Evolutionary conservation across 2,329 filamentous ascomycete genomes (phyloP).

Genomic region (Paecilomyces fulvus): DNA sequence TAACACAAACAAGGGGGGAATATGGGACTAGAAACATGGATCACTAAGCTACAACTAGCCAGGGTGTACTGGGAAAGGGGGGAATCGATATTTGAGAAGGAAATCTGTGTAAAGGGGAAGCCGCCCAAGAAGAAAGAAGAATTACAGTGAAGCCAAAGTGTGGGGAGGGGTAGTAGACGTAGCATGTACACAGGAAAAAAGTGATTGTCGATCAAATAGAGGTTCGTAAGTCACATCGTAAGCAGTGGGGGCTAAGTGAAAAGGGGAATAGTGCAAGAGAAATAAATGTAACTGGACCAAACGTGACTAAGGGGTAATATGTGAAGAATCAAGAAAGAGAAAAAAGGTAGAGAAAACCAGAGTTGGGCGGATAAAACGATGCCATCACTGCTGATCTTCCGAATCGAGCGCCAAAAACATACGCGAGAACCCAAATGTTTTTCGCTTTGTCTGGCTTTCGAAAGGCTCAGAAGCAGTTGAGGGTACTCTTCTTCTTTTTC

Average conservation of each 20-base stretch:
- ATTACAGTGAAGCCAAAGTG: conserved; percentile 2
- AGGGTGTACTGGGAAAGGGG: conserved; percentile 1
- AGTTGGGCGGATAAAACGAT: background rate
- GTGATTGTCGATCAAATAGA: background rate
- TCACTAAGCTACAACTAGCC: background rate
- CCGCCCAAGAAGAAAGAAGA: conserved; percentile 10
- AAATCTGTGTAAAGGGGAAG: conserved; percentile 5
- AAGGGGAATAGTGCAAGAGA: background rate
- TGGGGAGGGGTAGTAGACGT: conserved; percentile 5
- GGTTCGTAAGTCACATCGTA: conserved; percentile 7
- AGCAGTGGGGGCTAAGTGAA: conserved; percentile 1
- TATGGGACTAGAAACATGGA: conserved; percentile 10
- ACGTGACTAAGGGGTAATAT: background rate
- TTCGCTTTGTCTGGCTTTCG: background rate
- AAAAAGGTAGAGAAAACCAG: background rate
- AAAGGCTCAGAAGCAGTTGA: conserved; percentile 92
- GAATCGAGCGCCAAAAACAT: background rate
- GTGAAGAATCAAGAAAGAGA: conserved; percentile 1
- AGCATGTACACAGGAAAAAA: conserved; percentile 9
- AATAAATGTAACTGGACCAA: background rate
- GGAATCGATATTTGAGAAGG: conserved; percentile 6
- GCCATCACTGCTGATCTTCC: background rate
- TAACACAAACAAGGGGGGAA: conserved; percentile 4
- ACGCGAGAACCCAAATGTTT: background rate
- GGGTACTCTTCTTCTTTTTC: conserved; percentile 88